A percentile compares a stretch with the other conserved stretches of the same genome.
Conservation (phyloP, 2,329 filamentous ascomycete genomes). For the Neobulgaria alba region DNA sequence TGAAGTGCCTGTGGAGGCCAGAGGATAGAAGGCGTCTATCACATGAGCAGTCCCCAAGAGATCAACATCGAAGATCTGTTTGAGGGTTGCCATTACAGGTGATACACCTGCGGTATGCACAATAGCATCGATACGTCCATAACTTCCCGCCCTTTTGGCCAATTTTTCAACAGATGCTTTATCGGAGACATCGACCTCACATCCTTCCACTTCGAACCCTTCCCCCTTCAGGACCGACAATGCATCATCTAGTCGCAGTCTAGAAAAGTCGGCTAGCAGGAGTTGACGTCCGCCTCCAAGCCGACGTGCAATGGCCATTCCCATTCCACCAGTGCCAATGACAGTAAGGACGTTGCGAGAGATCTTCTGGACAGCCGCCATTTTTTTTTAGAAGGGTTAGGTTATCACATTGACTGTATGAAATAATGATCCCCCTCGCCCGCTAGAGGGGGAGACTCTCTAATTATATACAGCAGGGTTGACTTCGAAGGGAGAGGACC, state of each 20-base stretch:
- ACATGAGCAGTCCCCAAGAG: slow-evolving; percentile 20
- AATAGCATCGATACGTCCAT: slow-evolving; percentile 12
- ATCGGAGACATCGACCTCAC: slow-evolving; percentile 14
- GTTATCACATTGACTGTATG: no score
- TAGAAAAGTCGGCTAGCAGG: slow-evolving; percentile 2
- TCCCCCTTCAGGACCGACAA: slow-evolving; percentile 3
- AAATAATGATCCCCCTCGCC: no score
- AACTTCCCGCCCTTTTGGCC: slow-evolving; percentile 6
- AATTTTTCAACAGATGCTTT: slow-evolving; percentile 13
- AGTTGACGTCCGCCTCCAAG: slow-evolving; percentile 1
- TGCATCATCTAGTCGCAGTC: not conserved
- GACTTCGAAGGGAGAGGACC: no score
- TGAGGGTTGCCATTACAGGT: not conserved
- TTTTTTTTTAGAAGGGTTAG: no score
- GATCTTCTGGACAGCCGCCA: no score
- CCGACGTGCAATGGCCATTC: slow-evolving; percentile 4
- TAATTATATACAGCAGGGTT: no score
- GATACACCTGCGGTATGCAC: slow-evolving; percentile 7
- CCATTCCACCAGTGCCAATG: slow-evolving; percentile 7
- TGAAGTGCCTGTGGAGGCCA: slow-evolving; percentile 11
- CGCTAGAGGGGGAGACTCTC: no score
- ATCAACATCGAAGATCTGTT: slow-evolving; percentile 17
- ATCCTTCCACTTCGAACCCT: slow-evolving; percentile 13
- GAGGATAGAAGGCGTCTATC: slow-evolving; percentile 17
- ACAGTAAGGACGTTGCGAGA: slow-evolving; percentile 1